Conservation (phyloP, 2,329 filamentous ascomycete genomes). For the Metarhizium sp. region DNA sequence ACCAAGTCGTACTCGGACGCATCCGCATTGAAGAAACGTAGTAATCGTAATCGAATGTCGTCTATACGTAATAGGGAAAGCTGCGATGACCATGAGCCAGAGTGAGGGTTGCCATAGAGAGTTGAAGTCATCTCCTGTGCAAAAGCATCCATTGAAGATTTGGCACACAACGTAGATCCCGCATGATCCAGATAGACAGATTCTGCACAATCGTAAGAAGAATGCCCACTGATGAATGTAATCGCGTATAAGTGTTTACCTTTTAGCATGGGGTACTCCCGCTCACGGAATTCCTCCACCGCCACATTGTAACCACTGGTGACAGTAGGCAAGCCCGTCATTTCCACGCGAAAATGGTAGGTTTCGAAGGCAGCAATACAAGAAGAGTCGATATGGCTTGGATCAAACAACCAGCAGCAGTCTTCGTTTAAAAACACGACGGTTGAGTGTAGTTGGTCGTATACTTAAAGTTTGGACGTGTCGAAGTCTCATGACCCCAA, state of each 20-base stretch:
- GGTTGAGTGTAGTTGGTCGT: not conserved
- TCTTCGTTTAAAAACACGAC: not conserved
- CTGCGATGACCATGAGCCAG: slow-evolving; percentile 72
- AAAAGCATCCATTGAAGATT: slow-evolving; percentile 72
- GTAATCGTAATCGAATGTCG: slow-evolving; percentile 58
- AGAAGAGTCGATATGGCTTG: not conserved
- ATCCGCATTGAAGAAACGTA: slow-evolving; percentile 73
- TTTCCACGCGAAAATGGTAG: not conserved
- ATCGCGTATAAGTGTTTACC: slow-evolving; percentile 30
- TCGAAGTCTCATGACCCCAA: not conserved
- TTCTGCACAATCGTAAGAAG: slow-evolving; percentile 32
- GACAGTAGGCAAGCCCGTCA: not conserved
- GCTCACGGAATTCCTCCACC: slow-evolving; percentile 48
- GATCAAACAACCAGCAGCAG: not conserved
- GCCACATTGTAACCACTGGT: slow-evolving; percentile 41
- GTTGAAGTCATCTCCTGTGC: slow-evolving; percentile 67
- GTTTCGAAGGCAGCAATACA: not conserved
- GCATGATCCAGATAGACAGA: slow-evolving; percentile 87
- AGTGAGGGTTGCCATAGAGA: slow-evolving; percentile 88
- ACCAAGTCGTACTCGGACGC: slow-evolving; percentile 77
- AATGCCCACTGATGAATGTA: slow-evolving; percentile 2
- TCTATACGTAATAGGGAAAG: slow-evolving; percentile 66
- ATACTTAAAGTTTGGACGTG: not conserved
- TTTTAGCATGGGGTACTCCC: slow-evolving; percentile 62
- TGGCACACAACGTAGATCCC: slow-evolving; percentile 77